phyloP scores from a whole-genome alignment of 208 protist genomes.

The Trypanosoma cruzi region DNA sequence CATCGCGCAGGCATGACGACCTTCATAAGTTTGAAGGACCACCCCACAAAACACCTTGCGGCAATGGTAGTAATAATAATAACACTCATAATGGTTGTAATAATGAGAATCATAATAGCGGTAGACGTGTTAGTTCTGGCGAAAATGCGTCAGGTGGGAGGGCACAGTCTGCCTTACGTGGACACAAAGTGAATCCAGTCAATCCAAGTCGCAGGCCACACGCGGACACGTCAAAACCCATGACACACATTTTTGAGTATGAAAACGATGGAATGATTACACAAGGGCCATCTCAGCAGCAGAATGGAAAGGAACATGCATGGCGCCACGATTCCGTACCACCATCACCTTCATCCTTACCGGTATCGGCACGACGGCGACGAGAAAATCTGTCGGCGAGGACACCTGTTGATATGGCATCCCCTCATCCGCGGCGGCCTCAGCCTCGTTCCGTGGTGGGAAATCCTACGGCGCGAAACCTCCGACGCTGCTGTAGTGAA shows the following conservation, averaged over 20 bases:
- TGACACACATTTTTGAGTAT: background rate
- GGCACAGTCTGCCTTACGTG: background rate
- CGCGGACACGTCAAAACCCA: no score
- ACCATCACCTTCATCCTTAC: constrained; percentile 21
- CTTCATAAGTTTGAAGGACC: background rate
- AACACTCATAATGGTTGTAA: background rate
- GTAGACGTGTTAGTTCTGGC: background rate
- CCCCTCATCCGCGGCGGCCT: background rate
- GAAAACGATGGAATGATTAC: background rate
- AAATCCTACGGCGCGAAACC: background rate
- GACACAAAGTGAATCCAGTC: background rate
- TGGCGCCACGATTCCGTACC: background rate
- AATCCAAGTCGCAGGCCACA: background rate
- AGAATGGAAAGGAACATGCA: background rate
- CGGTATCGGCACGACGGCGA: background rate
- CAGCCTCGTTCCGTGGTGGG: background rate
- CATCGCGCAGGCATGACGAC: background rate
- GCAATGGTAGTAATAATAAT: background rate
- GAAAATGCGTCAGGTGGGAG: background rate
- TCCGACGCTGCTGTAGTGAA: constrained; percentile 16
- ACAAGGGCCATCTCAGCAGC: background rate
- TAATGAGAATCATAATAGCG: background rate
- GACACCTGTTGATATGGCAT: background rate
- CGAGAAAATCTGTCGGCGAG: background rate
- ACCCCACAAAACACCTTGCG: background rate